Evolutionary conservation across 2,329 filamentous ascomycete species (phyloP).

Genomic region (Paecilomyces variotii): DNA sequence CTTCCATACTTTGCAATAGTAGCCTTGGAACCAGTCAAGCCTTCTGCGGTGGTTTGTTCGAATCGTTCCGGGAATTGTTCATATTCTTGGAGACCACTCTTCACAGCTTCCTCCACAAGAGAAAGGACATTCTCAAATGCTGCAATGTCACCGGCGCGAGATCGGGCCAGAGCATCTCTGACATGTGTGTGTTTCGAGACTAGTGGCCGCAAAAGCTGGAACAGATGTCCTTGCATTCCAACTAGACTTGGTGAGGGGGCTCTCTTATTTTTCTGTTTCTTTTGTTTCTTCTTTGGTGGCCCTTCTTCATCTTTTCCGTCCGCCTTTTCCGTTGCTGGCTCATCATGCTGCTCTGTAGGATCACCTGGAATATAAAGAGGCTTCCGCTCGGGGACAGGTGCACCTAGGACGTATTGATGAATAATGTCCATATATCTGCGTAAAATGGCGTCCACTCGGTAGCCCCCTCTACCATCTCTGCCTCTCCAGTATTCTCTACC

Average conservation of each 20-base stretch:
- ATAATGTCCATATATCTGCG: slow-evolving; percentile 87
- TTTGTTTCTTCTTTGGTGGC: slow-evolving; percentile 43
- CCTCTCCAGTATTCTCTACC: slow-evolving; percentile 82
- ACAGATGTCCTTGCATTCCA: slow-evolving; percentile 84
- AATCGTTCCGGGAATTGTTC: slow-evolving; percentile 36
- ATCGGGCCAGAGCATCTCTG: slow-evolving; percentile 70
- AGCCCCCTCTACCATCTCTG: slow-evolving; percentile 70
- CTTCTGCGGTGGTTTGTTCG: slow-evolving; percentile 24
- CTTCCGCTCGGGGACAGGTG: slow-evolving; percentile 55
- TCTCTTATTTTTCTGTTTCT: slow-evolving; percentile 36
- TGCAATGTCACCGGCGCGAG: slow-evolving; percentile 60
- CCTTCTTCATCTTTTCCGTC: slow-evolving; percentile 38
- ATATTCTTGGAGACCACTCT: slow-evolving; percentile 63
- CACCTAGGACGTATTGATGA: slow-evolving; percentile 64
- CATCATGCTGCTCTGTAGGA: slow-evolving; percentile 16
- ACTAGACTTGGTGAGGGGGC: slow-evolving; percentile 59
- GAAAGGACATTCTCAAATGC: slow-evolving; percentile 68
- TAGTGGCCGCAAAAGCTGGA: slow-evolving; percentile 79
- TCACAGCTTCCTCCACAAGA: slow-evolving; percentile 68
- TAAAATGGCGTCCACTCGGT: slow-evolving; percentile 78
- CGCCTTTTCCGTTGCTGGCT: slow-evolving; percentile 11
- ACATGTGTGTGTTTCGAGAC: slow-evolving; percentile 74
- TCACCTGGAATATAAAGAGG: slow-evolving; percentile 65
- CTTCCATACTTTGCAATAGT: slow-evolving; percentile 66
- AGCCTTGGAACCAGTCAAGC: slow-evolving; percentile 40